Base-by-base conservation (phyloP, 345 rosid genomes). In the Pistacia atlantica region DNA sequence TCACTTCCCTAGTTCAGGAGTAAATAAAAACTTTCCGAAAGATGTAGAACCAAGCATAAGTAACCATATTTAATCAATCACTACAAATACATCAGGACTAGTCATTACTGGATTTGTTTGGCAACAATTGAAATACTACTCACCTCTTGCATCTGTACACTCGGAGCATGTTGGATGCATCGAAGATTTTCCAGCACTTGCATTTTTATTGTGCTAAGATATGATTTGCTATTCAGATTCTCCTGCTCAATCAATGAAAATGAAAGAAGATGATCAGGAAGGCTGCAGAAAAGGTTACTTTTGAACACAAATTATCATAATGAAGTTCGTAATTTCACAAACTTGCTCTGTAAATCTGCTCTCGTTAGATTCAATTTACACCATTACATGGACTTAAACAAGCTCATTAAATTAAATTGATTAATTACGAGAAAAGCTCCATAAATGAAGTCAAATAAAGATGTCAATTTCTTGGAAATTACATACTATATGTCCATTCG, bases 111-210 rank as follows among this genome's bases (percentile, higher is more conserved):
- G 20, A 72, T 59, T 37, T 46, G 49, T 22, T 65, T 48, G 18
- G 45, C 51, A 70, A 51, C 22, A 61, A 71, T 51, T 69, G 20
- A 38, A 25, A 22, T 49, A 54, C 37, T 22, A 72, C 88, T 81
- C 77, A 91, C 99, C 99, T 96, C 99, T 67, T 96, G 99, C 97
- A 96, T 86, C 77, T 96, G 97, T 61, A 92, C 97, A 76, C 97
- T 84, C 0, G 99, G 98, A 63, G 99, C 98, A 74, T 96, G 99
- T 67, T 93, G 99, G 73, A 96, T 93, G 86, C 81, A 75, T 6
- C 97, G 91, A 54, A 96, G 89, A 82, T 92, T 94, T 82, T 96
- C 99, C 80, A 96, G 71, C 71, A 96, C 95, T 87, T 96, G 98
- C 73, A 83, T 82, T 83, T 93, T 96, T 69, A 96, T 92, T 2